These are phyloP conservation scores for Beta corolliflora DNA, from an alignment of 179 eudicot species.

Conservation along the genomic window DNA sequence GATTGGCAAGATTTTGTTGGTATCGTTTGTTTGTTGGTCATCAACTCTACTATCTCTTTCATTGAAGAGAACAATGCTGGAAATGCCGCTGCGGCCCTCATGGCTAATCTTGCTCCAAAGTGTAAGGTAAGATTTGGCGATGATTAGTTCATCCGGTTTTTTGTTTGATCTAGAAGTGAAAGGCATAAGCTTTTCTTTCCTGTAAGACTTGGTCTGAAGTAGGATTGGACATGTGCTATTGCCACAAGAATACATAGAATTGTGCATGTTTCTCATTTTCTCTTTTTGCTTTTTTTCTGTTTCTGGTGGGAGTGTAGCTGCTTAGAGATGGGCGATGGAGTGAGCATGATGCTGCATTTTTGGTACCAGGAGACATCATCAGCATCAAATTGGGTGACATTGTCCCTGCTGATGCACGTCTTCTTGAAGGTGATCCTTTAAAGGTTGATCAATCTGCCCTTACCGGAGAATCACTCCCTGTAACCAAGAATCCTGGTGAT, in stretches of 20 bases:
- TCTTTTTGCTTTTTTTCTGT: background rate
- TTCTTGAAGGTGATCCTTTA: slow-evolving; percentile 71
- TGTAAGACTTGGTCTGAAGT: background rate
- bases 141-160: background rate
- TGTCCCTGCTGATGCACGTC: slow-evolving; percentile 73
- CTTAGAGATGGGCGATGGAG: slow-evolving; percentile 65
- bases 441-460: slow-evolving; percentile 72
- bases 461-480: slow-evolving; percentile 74
- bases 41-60: slow-evolving; percentile 75
- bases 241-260: background rate
- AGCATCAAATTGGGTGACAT: slow-evolving; percentile 75
- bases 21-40: slow-evolving; percentile 52
- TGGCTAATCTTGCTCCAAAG: slow-evolving; percentile 80
- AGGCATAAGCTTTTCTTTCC: background rate
- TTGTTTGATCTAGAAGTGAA: background rate
- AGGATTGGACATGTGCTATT: background rate
- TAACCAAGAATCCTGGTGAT: slow-evolving; percentile 59
- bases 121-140: slow-evolving; percentile 42
- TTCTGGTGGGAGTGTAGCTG: slow-evolving; percentile 31
- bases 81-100: slow-evolving; percentile 81
- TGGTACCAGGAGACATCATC: slow-evolving; percentile 75
- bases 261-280: background rate
- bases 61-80: slow-evolving; percentile 81
- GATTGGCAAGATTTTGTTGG: slow-evolving; percentile 80
- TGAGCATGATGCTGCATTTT: slow-evolving; percentile 55